Base-by-base conservation (phyloP, 257 asterid genomes). In the Solanum corneliomulleri region DNA sequence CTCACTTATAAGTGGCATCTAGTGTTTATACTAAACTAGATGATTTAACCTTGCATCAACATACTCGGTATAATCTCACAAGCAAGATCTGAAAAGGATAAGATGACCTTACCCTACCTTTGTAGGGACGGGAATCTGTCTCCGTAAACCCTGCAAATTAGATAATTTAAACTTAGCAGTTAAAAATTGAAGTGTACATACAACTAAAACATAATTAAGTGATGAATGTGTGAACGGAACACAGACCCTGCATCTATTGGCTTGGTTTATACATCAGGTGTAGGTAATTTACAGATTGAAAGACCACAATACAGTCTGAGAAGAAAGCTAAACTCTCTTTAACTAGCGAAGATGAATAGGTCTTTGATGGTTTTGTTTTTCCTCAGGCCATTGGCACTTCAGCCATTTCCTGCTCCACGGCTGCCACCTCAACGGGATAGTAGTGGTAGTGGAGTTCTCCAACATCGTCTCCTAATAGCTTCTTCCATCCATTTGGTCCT, bases 381-480 rank as follows among this genome's bases (percentile, higher is more conserved):
- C n/a, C 85, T 93, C 91, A 95, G 16, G 96, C 90, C 49, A 88
- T 66, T 8, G 92, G 37, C 21, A 90, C 92, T 71, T 97, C 99
- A 27, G 92, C 71, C 98, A 95, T 94, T 91, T 94, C 98, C 35
- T 93, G 98, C 81, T 93, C 99, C 89, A 95, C 93, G 2, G 93
- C 45, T 18, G 92, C 86, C 10, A 95, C 92, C 88, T 95, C 97
- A 2, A 92, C 98, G 0, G 98, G 98, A 80, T 91, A 89, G 92
- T 94, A 94, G 25, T 87, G 16, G 91, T 95, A 95, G 89, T 96
- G 97, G 56, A 95, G 96, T 72, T 95, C 98, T 78, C 99, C 98
- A 83, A 95, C 98, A 89, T 97, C 98, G 68, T 94, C 99, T 0
- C 98, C 98, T 0, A 97, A 93, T 14, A 95, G 91, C 95, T 94